Percentiles rank a stretch among this genome's conserved stretches.
phyloP scores from a whole-genome alignment of 371 early-diverging fungal genomes.

The Lichtheimia ornata region DNA sequence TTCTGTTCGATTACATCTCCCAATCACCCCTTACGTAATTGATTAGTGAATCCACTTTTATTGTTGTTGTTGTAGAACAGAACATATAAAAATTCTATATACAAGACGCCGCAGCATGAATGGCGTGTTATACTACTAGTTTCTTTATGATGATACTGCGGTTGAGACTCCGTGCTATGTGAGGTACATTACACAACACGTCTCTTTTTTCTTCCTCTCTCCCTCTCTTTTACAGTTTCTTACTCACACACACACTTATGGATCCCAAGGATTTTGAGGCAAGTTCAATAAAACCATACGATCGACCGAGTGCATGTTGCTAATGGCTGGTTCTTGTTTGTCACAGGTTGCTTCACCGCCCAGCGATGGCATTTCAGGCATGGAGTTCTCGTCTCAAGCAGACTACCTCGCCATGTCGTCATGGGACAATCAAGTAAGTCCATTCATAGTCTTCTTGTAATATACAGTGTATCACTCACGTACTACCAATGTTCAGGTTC shows the following conservation, averaged over 20 bases:
- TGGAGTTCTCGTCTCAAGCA: conserved; percentile 80
- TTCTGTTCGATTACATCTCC: too few species aligned
- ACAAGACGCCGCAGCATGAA: too few species aligned
- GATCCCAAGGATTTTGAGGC: conserved; percentile 25
- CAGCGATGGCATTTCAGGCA: conserved; percentile 77
- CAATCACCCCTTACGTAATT: too few species aligned
- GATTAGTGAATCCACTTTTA: too few species aligned
- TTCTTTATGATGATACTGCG: too few species aligned
- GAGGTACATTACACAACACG: too few species aligned
- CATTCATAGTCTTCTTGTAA: neutral
- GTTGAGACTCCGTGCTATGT: too few species aligned
- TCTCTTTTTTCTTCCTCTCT: neutral
- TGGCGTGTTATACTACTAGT: too few species aligned
- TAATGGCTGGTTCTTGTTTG: neutral
- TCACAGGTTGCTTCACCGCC: conserved; percentile 70
- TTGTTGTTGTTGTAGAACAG: too few species aligned
- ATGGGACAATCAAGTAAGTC: conserved; percentile 89
- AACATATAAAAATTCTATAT: too few species aligned
- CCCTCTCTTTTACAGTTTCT: neutral
- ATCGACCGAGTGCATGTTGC: neutral
- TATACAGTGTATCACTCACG: neutral
- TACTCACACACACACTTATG: conserved; percentile 11
- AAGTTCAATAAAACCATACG: neutral
- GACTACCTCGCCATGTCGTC: conserved; percentile 86
- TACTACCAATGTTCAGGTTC: conserved; percentile 59